phyloP scores from a whole-genome alignment of 257 asterid species.

The Gardenia jasminoides region DNA sequence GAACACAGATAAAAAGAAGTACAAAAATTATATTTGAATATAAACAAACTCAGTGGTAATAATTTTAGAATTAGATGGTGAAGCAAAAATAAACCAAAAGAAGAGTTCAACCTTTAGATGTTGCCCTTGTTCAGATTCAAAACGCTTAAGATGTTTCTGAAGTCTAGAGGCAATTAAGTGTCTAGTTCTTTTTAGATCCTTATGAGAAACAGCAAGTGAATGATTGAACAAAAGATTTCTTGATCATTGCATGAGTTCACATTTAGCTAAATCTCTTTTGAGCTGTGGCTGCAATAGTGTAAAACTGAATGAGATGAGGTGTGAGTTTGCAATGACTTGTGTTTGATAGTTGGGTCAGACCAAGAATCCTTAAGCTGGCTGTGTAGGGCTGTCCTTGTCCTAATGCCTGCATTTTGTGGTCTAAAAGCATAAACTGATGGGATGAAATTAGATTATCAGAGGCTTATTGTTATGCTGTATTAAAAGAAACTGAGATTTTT shows the following conservation, averaged over 20 bases:
- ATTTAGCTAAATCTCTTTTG: neutral
- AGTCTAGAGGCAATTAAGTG: neutral
- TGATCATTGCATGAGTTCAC: neutral
- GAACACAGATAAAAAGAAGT: neutral
- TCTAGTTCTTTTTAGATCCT: neutral
- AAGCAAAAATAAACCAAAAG: neutral
- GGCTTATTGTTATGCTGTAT: no score
- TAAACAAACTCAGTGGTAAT: neutral
- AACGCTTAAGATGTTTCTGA: neutral
- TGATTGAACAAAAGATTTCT: neutral
- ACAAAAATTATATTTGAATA: neutral
- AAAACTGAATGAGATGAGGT: neutral
- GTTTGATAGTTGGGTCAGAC: neutral
- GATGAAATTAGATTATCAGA: neutral
- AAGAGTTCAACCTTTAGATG: neutral
- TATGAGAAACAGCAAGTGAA: neutral
- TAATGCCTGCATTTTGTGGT: neutral
- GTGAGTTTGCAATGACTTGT: neutral
- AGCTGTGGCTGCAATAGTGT: neutral
- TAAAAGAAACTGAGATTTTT: neutral
- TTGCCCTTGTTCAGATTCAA: neutral
- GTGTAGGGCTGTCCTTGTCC: neutral
- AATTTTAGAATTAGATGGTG: neutral
- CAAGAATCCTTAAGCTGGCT: neutral
- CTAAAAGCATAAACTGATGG: neutral